Conservation (phyloP, 345 rosid species). For the Bruguiera sexangula region DNA sequence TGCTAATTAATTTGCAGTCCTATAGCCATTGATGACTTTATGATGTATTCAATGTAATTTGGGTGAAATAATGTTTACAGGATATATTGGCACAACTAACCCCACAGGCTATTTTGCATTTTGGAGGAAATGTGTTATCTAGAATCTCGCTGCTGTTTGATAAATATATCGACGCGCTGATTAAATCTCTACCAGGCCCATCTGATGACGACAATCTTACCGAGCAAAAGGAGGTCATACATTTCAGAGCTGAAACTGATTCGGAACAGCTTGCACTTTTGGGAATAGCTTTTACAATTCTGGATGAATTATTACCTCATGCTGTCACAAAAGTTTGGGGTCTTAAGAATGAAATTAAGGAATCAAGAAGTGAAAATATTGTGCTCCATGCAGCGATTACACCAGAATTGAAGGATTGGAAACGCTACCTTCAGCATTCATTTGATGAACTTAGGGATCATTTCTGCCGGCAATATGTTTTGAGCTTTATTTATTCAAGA, state of each 20-base stretch:
- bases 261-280: constrained; percentile 86
- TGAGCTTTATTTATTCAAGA: constrained; percentile 91
- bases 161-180: constrained; percentile 69
- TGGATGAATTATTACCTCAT: constrained; percentile 76
- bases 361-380: constrained; percentile 39
- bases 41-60: constrained; percentile 13
- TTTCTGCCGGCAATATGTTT: constrained; percentile 90
- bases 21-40: constrained; percentile 2
- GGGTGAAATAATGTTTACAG: constrained; percentile 38
- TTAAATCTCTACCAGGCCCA: constrained; percentile 82
- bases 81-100: constrained; percentile 81
- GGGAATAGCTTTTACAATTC: constrained; percentile 86
- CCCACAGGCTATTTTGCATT: constrained; percentile 63
- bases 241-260: constrained; percentile 87
- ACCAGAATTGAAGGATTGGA: constrained; percentile 84
- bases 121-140: constrained; percentile 69
- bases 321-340: constrained; percentile 61
- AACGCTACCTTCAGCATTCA: constrained; percentile 77
- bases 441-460: constrained; percentile 90
- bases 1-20: constrained; percentile 4
- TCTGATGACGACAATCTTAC: constrained; percentile 81
- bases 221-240: constrained; percentile 68
- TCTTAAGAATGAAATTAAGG: constrained; percentile 47
- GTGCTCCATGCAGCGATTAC: constrained; percentile 36
- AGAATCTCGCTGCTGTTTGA: constrained; percentile 78